A percentile compares a stretch with the other conserved stretches of the same genome.
These are phyloP conservation scores for Trametes cubensis DNA, from an alignment of 768 basidiomycete species.

Conservation along the genomic window DNA sequence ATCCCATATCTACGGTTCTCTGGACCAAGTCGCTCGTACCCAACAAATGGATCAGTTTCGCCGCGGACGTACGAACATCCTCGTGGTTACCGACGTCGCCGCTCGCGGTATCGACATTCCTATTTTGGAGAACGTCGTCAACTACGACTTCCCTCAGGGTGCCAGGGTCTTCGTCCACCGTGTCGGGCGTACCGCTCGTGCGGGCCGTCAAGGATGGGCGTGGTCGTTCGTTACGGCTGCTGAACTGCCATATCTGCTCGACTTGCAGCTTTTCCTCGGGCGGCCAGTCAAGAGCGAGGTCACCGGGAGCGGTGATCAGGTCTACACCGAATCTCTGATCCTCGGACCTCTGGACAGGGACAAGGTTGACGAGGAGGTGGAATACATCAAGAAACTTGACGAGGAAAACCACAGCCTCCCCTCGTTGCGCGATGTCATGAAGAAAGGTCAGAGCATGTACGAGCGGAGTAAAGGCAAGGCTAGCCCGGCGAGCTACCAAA, in stretches of 20 bases:
- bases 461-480: slow-evolving; percentile 93
- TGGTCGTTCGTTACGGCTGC: slow-evolving; percentile 89
- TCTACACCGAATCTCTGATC: slow-evolving; percentile 72
- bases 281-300: slow-evolving; percentile 69
- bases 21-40: slow-evolving; percentile 89
- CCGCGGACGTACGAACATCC: slow-evolving; percentile 71
- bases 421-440: slow-evolving; percentile 78
- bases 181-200: slow-evolving; percentile 94
- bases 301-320: slow-evolving; percentile 52
- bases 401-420: slow-evolving; percentile 64
- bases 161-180: slow-evolving; percentile 94
- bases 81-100: slow-evolving; percentile 98
- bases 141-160: slow-evolving; percentile 97
- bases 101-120: slow-evolving; percentile 99
- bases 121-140: slow-evolving; percentile 92
- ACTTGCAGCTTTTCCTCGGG: slow-evolving; percentile 90
- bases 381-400: slow-evolving; percentile 72
- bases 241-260: slow-evolving; percentile 89
- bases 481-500: slow-evolving; percentile 78
- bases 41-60: slow-evolving; percentile 92
- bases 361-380: slow-evolving; percentile 79
- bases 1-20: slow-evolving; percentile 93
- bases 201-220: slow-evolving; percentile 93
- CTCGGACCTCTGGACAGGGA: slow-evolving; percentile 84
- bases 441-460: slow-evolving; percentile 89